Evolutionary conservation across 495 filamentous ascomycete species (phyloP).

Genomic region (Aspergillus funiculosus): DNA sequence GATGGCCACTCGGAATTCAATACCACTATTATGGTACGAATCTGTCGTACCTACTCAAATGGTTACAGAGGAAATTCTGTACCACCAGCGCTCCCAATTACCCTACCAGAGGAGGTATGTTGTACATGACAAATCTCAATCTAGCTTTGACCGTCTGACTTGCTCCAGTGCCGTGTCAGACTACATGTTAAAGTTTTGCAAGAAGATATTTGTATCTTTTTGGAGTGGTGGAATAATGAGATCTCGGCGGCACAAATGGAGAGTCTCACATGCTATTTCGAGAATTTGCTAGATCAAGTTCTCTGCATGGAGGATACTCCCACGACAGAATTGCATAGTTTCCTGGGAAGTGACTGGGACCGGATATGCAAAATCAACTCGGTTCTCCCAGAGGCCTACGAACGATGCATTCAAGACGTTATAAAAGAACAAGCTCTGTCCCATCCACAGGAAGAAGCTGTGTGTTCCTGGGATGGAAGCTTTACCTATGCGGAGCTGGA

Average conservation of each 20-base stretch:
- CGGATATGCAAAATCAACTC: constrained; percentile 42
- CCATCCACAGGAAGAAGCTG: constrained; percentile 39
- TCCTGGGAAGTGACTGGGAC: constrained; percentile 36
- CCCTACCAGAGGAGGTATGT: constrained; percentile 35
- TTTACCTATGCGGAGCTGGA: constrained; percentile 54
- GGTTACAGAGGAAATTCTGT: constrained; percentile 15
- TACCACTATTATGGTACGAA: constrained; percentile 38
- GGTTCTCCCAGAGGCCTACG: constrained; percentile 24
- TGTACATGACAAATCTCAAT: neutral
- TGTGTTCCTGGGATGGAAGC: constrained; percentile 55
- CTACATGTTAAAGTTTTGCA: constrained; percentile 42
- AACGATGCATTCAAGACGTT: constrained; percentile 48
- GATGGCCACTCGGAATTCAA: constrained; percentile 30
- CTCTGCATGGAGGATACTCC: constrained; percentile 27
- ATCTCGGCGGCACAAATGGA: constrained; percentile 42
- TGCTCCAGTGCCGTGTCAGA: constrained; percentile 37
- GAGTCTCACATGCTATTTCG: constrained; percentile 37
- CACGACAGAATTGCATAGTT: constrained; percentile 30
- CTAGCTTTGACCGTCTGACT: constrained; percentile 4
- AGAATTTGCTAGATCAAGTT: constrained; percentile 27
- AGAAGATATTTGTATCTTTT: constrained; percentile 38
- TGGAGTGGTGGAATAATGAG: constrained; percentile 44
- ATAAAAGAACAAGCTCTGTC: constrained; percentile 39
- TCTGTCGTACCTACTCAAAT: constrained; percentile 22
- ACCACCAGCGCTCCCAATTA: constrained; percentile 27